A percentile compares a stretch with the other conserved stretches of the same genome.
These are phyloP conservation scores for Magnaporthales sp. DNA, from an alignment of 2,329 filamentous ascomycete genomes.

Conservation along the genomic window DNA sequence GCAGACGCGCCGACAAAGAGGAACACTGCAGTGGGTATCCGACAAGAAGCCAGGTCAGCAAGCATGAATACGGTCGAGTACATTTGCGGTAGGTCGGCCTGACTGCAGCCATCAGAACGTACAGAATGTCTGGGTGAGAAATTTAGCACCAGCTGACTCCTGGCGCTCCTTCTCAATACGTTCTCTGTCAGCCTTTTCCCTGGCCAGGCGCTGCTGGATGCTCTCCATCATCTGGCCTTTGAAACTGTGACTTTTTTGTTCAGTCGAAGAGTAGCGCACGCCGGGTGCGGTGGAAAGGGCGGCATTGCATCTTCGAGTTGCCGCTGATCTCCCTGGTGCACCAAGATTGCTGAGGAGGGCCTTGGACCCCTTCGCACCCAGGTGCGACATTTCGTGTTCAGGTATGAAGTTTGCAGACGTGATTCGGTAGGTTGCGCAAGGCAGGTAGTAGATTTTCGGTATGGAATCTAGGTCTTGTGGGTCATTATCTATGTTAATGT, in stretches of 20 bases:
- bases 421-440: neutral
- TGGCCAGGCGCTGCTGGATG: conserved; percentile 37
- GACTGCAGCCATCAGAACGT: conserved; percentile 8
- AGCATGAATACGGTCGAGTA: neutral
- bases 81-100: neutral
- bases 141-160: conserved; percentile 12
- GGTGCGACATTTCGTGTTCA: conserved; percentile 4
- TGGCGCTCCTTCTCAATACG: conserved; percentile 30
- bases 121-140: conserved; percentile 29
- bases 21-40: conserved; percentile 26
- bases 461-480: neutral
- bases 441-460: neutral
- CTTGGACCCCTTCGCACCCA: conserved; percentile 5
- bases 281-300: neutral
- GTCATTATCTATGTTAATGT: neutral
- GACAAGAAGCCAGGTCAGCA: neutral
- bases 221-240: conserved; percentile 47
- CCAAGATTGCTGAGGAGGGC: conserved; percentile 4
- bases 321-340: neutral
- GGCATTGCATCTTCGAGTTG: neutral
- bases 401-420: no score
- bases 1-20: conserved; percentile 40
- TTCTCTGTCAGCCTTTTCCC: conserved; percentile 37
- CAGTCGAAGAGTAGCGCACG: conserved; percentile 9
- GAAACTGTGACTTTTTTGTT: conserved; percentile 25